Percentiles rank a stretch among this genome's conserved stretches.
These are phyloP conservation scores for Mycena epipterygia DNA, from an alignment of 768 basidiomycete genomes.

Conservation along the genomic window DNA sequence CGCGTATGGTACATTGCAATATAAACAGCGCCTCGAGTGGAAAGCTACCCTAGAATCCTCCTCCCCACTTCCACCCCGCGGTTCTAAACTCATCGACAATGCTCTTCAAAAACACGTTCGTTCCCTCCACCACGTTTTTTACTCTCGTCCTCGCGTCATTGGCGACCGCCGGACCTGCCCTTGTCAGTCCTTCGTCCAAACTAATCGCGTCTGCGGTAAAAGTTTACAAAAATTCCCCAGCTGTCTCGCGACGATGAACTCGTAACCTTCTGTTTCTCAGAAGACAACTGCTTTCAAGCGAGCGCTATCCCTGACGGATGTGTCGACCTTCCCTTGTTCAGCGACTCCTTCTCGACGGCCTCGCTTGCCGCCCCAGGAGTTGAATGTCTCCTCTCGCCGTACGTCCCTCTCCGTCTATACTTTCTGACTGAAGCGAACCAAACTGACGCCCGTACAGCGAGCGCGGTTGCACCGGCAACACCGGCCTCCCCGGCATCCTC, in stretches of 20 bases:
- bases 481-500: constrained; percentile 11
- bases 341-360: constrained; percentile 11
- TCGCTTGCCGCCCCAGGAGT: constrained; percentile 9
- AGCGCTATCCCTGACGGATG: constrained; percentile 13
- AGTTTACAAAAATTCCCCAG: neutral
- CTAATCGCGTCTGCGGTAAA: neutral
- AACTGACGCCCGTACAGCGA: constrained; percentile 1
- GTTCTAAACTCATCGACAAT: no score
- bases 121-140: no score
- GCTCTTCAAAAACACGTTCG: constrained; percentile 8
- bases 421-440: neutral
- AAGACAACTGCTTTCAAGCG: constrained; percentile 25
- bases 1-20: no score
- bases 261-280: constrained; percentile 19
- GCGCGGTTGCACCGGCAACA: constrained; percentile 3
- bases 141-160: constrained; percentile 9
- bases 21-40: no score
- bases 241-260: constrained; percentile 11
- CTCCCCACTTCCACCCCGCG: no score
- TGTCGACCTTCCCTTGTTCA: constrained; percentile 28
- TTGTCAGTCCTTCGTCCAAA: constrained; percentile 2
- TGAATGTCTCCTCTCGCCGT: constrained; percentile 27
- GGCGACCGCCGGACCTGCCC: constrained; percentile 1
- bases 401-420: neutral
- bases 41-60: no score